Evolutionary conservation across 1,284 basidiomycete species (phyloP).

Genomic region (Trichosporon sp.): DNA sequence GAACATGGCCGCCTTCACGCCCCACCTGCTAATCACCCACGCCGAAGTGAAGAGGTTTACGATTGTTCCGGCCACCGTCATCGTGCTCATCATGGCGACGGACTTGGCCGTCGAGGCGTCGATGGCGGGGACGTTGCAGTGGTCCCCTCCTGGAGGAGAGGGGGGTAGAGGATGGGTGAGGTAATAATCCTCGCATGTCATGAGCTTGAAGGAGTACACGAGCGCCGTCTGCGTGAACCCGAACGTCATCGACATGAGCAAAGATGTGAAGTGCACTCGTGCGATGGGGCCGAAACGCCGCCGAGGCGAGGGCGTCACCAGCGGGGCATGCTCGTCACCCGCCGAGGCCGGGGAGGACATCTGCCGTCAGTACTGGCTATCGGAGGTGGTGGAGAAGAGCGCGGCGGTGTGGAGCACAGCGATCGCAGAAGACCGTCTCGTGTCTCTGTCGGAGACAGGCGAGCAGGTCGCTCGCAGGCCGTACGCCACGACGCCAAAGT

Average conservation of each 20-base stretch:
- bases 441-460: too few relatives aligned
- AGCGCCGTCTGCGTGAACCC: slow-evolving; percentile 51
- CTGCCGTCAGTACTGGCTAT: not conserved
- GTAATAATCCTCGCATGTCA: slow-evolving; percentile 54
- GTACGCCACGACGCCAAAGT: not conserved
- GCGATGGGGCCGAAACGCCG: slow-evolving; percentile 32
- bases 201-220: slow-evolving; percentile 50
- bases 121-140: slow-evolving; percentile 43
- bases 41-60: slow-evolving; percentile 54
- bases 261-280: slow-evolving; percentile 45
- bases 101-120: slow-evolving; percentile 42
- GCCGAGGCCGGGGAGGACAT: not conserved
- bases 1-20: slow-evolving; percentile 51
- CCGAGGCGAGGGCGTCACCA: not conserved
- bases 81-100: slow-evolving; percentile 46
- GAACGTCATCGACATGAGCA: slow-evolving; percentile 48
- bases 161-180: slow-evolving; percentile 27
- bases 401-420: too few relatives aligned
- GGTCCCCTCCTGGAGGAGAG: slow-evolving; percentile 31
- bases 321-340: not conserved
- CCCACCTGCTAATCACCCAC: slow-evolving; percentile 45
- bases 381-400: too few relatives aligned
- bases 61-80: slow-evolving; percentile 37
- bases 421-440: too few relatives aligned
- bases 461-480: too few relatives aligned